Evolutionary conservation across 495 filamentous ascomycete genomes (phyloP).

Genomic region (Aspergillus olivimuriae): DNA sequence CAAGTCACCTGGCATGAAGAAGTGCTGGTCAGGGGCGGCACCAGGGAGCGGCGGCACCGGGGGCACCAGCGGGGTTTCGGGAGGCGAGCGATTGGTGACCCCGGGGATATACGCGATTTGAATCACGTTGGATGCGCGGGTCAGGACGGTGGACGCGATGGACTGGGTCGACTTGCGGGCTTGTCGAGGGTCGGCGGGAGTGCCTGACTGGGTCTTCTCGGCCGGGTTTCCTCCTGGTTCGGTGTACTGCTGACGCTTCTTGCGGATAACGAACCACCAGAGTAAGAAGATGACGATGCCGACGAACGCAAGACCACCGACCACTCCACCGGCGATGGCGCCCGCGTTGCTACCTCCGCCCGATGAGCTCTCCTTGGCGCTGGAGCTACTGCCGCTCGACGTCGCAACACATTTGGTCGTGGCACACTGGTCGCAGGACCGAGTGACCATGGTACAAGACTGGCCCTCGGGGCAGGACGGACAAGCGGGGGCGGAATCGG

Average conservation of each 20-base stretch:
- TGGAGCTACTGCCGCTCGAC: constrained; percentile 23
- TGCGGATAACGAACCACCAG: constrained; percentile 83
- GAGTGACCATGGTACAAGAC: constrained; percentile 50
- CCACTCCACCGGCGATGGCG: constrained; percentile 77
- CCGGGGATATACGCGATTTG: constrained; percentile 99
- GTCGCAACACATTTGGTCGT: constrained; percentile 53
- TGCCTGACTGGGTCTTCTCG: constrained; percentile 45
- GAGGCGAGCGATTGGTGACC: constrained; percentile 86
- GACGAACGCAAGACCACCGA: constrained; percentile 67
- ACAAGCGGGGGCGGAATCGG: constrained; percentile 37
- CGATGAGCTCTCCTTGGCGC: constrained; percentile 13
- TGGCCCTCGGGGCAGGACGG: constrained; percentile 42
- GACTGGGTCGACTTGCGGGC: constrained; percentile 86
- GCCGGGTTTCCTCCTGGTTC: constrained; percentile 44
- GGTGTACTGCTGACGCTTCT: constrained; percentile 56
- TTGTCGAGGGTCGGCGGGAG: constrained; percentile 60
- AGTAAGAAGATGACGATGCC: constrained; percentile 68
- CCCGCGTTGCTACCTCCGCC: constrained; percentile 57
- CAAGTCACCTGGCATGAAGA: constrained; percentile 89
- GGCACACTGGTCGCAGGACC: constrained; percentile 52
- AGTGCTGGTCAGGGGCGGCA: constrained; percentile 71
- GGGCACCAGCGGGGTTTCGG: constrained; percentile 76
- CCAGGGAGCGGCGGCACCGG: constrained; percentile 90
- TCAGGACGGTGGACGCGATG: constrained; percentile 91
- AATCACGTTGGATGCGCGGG: constrained; percentile 95